Base-by-base conservation (phyloP, 306 rosid genomes). In the Inga oerstediana region DNA sequence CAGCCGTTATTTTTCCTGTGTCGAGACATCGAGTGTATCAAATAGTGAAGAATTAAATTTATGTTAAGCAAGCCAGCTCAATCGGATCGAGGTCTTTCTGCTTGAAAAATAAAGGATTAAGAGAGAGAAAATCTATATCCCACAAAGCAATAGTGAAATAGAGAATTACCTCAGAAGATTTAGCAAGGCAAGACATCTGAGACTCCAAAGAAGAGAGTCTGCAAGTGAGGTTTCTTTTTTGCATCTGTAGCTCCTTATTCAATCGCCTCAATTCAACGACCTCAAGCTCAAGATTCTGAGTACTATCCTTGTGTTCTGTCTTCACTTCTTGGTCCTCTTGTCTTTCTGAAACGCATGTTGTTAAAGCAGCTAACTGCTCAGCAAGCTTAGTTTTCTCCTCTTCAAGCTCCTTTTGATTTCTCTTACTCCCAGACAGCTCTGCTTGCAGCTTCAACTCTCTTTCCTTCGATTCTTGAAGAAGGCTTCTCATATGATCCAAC, bases 201-300 rank as follows among this genome's bases (percentile, higher is more conserved):
- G 95, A 85, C 74, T 94, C 93, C 52, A 89, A 74, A 58, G 97
- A 85, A 73, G 98, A 78, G 58, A 95, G 88, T 68, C 90, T 90
- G 76, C 98, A 91, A 84, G 96, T 80, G 75, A 92, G 96, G 73
- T 86, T 92, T 79, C 99, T 89, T 89, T 95, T 95, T 88, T 93
- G 93, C 84, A 95, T 89, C 88, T 95, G 99, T 17, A 95, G 89
- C 89, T 95, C 99, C 90, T 92, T 95, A 79, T 93, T 95, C 74
- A 95, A 61, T 30, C 99, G 88, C 87, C 97, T 92, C 90, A 95
- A 80, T 80, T 95, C 98, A 30, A 95, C 92, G 81, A 95, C 94
- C 65, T 95, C 98, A 67, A 95, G 89, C 81, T 95, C 98, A 77
- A 86, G 88, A 77, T 85, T 87, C 70, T 85, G 86, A 12, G 88